Conservation (phyloP, 208 protist genomes). For the Crithidia mellificae region DNA sequence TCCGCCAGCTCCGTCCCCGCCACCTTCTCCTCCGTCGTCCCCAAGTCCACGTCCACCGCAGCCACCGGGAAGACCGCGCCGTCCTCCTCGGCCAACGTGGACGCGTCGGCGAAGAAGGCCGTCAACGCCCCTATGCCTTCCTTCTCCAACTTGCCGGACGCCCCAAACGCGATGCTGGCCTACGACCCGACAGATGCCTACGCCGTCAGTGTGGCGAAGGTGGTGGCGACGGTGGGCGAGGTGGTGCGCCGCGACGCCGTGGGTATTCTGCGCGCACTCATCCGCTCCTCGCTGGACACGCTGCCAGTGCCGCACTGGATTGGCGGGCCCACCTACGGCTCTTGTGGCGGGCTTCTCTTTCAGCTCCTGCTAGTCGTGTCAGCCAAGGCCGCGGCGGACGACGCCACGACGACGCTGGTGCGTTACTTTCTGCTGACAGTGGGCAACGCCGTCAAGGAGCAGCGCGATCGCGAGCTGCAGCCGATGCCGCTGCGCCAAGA, state of each 20-base stretch:
- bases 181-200: constrained; percentile 23
- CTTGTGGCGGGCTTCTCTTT: constrained; percentile 80
- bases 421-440: constrained; percentile 69
- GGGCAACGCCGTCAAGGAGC: constrained; percentile 43
- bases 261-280: constrained; percentile 48
- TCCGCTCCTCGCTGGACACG: constrained; percentile 61
- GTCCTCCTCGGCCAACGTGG: neutral
- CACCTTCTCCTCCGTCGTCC: constrained; percentile 8
- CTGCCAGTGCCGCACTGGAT: constrained; percentile 51
- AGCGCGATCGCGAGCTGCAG: constrained; percentile 27
- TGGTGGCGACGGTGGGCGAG: constrained; percentile 31
- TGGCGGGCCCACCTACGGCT: constrained; percentile 63
- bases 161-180: neutral
- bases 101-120: neutral
- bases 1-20: constrained; percentile 5
- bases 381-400: constrained; percentile 40
- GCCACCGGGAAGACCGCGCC: neutral
- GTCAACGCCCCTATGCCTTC: neutral
- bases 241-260: constrained; percentile 47
- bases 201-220: constrained; percentile 17
- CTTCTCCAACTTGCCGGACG: constrained; percentile 10
- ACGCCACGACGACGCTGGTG: constrained; percentile 53
- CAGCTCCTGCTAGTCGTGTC: constrained; percentile 73
- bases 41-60: neutral
- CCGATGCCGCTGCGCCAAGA: neutral